A percentile compares a stretch with the other conserved stretches of the same genome.
phyloP scores from a whole-genome alignment of 352 stramenopile genomes.

The Phytophthora tubulina region DNA sequence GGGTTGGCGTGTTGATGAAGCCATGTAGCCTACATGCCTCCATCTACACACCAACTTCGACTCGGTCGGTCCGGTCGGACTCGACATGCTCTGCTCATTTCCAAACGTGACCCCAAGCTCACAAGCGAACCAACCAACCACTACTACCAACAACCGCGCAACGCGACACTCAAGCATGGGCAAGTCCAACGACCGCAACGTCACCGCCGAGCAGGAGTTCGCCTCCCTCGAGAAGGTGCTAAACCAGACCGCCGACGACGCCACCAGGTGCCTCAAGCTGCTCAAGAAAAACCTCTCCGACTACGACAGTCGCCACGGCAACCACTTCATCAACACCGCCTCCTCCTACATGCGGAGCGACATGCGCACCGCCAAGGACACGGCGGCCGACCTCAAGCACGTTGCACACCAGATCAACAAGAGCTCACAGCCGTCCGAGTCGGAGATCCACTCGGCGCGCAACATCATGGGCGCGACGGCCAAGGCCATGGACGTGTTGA shows the following conservation, averaged over 20 bases:
- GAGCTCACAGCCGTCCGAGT: slow-evolving; percentile 14
- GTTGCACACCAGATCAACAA: slow-evolving; percentile 30
- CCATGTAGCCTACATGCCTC: neutral
- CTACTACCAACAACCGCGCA: neutral
- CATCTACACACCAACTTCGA: neutral
- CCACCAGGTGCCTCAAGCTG: slow-evolving; percentile 27
- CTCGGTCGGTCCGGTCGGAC: neutral
- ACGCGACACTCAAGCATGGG: slow-evolving; percentile 19
- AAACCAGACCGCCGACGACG: slow-evolving; percentile 30
- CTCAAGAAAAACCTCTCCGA: slow-evolving; percentile 36
- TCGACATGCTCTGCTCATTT: slow-evolving; percentile 16
- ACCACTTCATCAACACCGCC: slow-evolving; percentile 35
- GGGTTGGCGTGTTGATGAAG: too few species aligned
- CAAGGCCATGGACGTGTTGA: slow-evolving; percentile 31
- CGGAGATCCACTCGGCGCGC: slow-evolving; percentile 19
- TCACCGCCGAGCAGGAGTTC: slow-evolving; percentile 27
- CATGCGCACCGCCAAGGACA: slow-evolving; percentile 35
- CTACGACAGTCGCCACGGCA: slow-evolving; percentile 30
- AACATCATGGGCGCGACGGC: slow-evolving; percentile 26
- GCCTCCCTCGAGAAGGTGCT: slow-evolving; percentile 29
- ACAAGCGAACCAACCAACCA: slow-evolving; percentile 13
- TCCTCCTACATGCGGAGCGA: slow-evolving; percentile 27
- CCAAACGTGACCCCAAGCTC: slow-evolving; percentile 21
- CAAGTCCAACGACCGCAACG: slow-evolving; percentile 23
- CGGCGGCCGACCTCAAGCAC: slow-evolving; percentile 26